phyloP scores from a whole-genome alignment of 306 rosid species.

The Cucumis cinereus region DNA sequence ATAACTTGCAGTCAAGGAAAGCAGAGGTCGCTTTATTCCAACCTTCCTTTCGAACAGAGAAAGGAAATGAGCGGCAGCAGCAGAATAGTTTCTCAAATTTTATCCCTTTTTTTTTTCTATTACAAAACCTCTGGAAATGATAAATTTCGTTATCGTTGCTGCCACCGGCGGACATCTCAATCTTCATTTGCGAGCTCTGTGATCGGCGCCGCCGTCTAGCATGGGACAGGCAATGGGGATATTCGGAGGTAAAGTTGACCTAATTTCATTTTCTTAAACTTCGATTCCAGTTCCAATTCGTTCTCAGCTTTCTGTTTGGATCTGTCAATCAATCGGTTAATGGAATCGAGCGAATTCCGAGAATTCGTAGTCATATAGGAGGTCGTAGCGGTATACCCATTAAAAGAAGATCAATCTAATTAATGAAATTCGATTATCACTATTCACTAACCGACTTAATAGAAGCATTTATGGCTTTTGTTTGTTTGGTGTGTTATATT shows the following conservation, averaged over 20 bases:
- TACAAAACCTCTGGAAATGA: background rate
- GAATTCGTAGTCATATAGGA: background rate
- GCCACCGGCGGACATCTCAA: background rate
- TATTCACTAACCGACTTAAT: background rate
- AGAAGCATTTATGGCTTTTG: background rate
- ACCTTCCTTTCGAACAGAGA: background rate
- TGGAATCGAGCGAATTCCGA: background rate
- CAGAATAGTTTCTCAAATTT: background rate
- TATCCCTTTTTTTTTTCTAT: background rate
- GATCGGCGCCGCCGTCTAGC: background rate
- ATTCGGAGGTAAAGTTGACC: constrained; percentile 29
- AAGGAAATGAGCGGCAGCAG: background rate
- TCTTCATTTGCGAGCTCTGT: background rate
- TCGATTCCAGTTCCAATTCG: background rate
- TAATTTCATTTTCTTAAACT: background rate
- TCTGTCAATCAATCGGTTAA: background rate
- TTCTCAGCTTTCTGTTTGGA: background rate
- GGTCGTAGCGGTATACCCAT: no score
- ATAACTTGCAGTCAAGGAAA: background rate
- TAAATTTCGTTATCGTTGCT: background rate
- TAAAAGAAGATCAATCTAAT: background rate
- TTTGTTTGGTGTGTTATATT: background rate
- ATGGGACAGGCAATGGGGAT: constrained; percentile 50
- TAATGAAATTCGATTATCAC: background rate
- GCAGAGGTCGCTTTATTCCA: background rate